Evolutionary conservation across 2,329 filamentous ascomycete genomes (phyloP).

Genomic region (Botrytis hyacinthi): DNA sequence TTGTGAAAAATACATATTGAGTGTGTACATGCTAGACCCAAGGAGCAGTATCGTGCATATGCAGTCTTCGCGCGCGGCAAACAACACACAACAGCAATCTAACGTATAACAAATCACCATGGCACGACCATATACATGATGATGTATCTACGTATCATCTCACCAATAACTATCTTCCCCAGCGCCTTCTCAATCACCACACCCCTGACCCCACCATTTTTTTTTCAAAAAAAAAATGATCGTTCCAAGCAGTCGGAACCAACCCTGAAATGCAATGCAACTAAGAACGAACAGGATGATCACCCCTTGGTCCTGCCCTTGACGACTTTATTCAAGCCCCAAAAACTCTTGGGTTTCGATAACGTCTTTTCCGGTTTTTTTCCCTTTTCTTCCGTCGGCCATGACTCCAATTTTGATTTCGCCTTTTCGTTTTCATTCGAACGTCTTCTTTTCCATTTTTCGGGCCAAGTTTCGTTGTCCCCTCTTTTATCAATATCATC

Average conservation of each 20-base stretch:
- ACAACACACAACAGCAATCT: neutral
- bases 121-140: neutral
- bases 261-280: conserved; percentile 13
- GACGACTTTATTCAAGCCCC: conserved; percentile 17
- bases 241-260: conserved; percentile 20
- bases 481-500: conserved; percentile 1
- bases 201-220: neutral
- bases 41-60: conserved; percentile 12
- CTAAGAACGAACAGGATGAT: neutral
- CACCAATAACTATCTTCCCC: neutral
- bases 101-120: neutral
- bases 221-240: neutral
- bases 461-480: neutral
- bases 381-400: conserved; percentile 16
- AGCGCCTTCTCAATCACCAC: neutral
- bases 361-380: conserved; percentile 18
- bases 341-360: conserved; percentile 19
- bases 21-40: neutral
- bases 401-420: neutral
- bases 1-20: neutral
- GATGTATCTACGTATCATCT: neutral
- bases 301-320: conserved; percentile 7
- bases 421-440: neutral
- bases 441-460: neutral
- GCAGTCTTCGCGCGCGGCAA: neutral